These are phyloP conservation scores for Hemisphaericaspora xylofermentans DNA, from an alignment of 1,139 yeast genomes.

Conservation along the genomic window DNA sequence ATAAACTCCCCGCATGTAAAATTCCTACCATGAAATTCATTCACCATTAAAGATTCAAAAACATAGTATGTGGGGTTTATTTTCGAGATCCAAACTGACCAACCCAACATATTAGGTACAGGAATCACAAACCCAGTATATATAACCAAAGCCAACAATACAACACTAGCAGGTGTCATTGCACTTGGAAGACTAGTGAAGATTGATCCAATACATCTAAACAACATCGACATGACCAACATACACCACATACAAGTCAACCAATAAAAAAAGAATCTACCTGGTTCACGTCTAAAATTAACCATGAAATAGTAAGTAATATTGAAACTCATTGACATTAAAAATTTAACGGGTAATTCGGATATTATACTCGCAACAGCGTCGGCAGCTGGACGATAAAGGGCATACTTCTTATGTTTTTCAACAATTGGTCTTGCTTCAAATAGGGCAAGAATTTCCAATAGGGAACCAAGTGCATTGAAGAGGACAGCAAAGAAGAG, in stretches of 20 bases:
- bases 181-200: conserved; percentile 63
- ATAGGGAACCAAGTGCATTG: conserved; percentile 71
- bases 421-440: conserved; percentile 80
- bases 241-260: conserved; percentile 55
- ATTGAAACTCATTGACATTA: conserved; percentile 58
- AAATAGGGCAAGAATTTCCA: conserved; percentile 66
- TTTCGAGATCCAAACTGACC: conserved; percentile 81
- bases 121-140: conserved; percentile 80
- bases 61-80: conserved; percentile 69
- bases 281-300: conserved; percentile 62
- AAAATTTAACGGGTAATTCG: conserved; percentile 63
- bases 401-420: conserved; percentile 73
- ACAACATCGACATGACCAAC: conserved; percentile 67
- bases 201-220: conserved; percentile 68
- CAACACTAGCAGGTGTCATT: conserved; percentile 68
- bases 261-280: conserved; percentile 67
- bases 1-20: conserved; percentile 37
- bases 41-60: conserved; percentile 67
- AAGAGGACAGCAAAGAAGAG: conserved; percentile 76
- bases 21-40: conserved; percentile 50
- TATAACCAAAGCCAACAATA: conserved; percentile 60
- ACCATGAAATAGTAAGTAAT: conserved; percentile 65
- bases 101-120: conserved; percentile 62
- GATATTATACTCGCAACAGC: conserved; percentile 69
- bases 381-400: conserved; percentile 77